Conservation (phyloP, 805 yeast species). For the Starmerella khaoyaiensis region DNA sequence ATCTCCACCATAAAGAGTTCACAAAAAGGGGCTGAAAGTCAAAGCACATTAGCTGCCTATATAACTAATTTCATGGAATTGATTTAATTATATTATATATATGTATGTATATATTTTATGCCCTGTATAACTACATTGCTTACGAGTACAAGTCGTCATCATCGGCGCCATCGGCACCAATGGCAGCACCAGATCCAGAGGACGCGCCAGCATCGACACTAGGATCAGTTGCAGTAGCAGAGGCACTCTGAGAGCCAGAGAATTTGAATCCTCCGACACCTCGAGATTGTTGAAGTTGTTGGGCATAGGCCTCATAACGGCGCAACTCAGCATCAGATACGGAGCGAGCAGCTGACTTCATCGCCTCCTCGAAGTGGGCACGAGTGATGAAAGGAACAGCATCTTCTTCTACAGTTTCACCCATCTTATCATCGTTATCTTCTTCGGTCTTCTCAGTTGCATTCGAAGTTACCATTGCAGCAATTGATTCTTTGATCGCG, state of each 20-base stretch:
- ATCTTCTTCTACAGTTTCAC: too few species aligned
- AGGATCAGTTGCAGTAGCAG: constrained; percentile 11
- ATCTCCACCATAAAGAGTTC: background rate
- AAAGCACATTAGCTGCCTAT: constrained; percentile 1
- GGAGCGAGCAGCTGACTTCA: constrained; percentile 97
- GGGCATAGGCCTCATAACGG: constrained; percentile 96
- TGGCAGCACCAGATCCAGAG: constrained; percentile 34
- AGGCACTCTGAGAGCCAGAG: constrained; percentile 29
- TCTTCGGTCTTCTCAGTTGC: constrained; percentile 33
- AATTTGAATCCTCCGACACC: constrained; percentile 90
- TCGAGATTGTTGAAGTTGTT: constrained; percentile 89
- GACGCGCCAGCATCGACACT: constrained; percentile 19
- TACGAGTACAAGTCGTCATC: constrained; percentile 51
- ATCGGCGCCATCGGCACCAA: constrained; percentile 38
- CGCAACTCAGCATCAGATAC: constrained; percentile 95
- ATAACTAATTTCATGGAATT: background rate
- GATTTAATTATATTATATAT: background rate
- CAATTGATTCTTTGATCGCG: constrained; percentile 96
- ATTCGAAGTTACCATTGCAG: constrained; percentile 45
- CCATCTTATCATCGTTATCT: constrained; percentile 30
- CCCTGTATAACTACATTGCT: too few species aligned
- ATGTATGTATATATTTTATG: background rate
- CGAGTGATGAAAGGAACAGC: constrained; percentile 92
- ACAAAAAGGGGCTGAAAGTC: constrained; percentile 1
- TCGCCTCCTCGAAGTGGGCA: constrained; percentile 95